Evolutionary conservation across 2,329 filamentous ascomycete species (phyloP).

Genomic region (Rutstroemia sp.): DNA sequence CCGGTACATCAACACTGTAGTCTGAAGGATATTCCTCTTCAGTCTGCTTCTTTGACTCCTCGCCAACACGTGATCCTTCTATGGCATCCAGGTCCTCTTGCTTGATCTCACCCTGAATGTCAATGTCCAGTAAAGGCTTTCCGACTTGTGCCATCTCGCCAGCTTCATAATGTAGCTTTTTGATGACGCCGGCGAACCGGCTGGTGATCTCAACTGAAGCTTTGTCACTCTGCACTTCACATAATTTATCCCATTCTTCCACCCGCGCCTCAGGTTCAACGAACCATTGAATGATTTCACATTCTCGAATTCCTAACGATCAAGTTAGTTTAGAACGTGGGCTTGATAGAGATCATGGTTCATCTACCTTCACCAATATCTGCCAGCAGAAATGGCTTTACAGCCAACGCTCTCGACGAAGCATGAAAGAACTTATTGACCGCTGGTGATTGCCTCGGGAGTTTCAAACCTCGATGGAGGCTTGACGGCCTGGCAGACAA

Average conservation of each 20-base stretch:
- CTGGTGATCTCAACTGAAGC: slow-evolving; percentile 88
- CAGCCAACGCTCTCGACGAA: slow-evolving; percentile 32
- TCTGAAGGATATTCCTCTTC: neutral
- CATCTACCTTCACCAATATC: slow-evolving; percentile 75
- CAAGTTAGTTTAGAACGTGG: slow-evolving; percentile 6
- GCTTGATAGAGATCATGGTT: neutral
- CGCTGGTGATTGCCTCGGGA: slow-evolving; percentile 15
- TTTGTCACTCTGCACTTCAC: slow-evolving; percentile 98
- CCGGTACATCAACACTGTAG: slow-evolving; percentile 2
- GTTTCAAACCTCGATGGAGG: slow-evolving; percentile 31
- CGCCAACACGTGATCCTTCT: slow-evolving; percentile 25
- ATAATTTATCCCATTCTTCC: slow-evolving; percentile 95
- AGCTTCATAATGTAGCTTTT: slow-evolving; percentile 90
- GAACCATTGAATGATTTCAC: slow-evolving; percentile 99
- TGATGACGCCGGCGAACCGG: slow-evolving; percentile 89
- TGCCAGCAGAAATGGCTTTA: slow-evolving; percentile 76
- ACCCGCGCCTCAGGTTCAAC: slow-evolving; percentile 91
- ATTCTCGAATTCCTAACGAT: slow-evolving; percentile 83
- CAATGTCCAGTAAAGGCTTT: slow-evolving; percentile 90
- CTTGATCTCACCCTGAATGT: slow-evolving; percentile 73
- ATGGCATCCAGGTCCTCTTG: slow-evolving; percentile 46
- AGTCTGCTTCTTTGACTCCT: slow-evolving; percentile 14
- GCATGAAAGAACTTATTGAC: slow-evolving; percentile 21
- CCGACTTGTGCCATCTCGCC: slow-evolving; percentile 96
- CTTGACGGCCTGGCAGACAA: slow-evolving; percentile 45